Conservation (phyloP, 495 filamentous ascomycete genomes). For the Glonium stellatum region DNA sequence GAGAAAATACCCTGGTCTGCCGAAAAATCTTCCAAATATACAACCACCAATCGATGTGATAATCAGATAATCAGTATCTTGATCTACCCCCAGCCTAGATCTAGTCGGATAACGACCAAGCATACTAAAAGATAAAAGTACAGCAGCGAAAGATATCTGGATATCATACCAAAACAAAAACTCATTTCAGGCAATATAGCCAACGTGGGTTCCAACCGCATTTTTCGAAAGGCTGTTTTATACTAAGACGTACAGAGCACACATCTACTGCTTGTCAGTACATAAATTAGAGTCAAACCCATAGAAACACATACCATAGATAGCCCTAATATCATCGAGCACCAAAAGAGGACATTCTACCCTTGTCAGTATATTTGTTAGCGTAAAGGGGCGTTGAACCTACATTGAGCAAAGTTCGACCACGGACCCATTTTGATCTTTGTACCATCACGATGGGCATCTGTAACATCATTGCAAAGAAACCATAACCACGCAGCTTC, state of each 20-base stretch:
- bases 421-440: conserved; percentile 65
- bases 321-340: conserved; percentile 85
- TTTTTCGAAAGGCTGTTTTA: background rate
- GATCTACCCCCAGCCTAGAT: too few relatives aligned
- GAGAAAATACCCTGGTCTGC: too few relatives aligned
- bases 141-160: background rate
- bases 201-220: background rate
- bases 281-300: background rate
- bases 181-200: background rate
- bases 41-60: background rate
- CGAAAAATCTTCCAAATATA: background rate
- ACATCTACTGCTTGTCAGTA: conserved; percentile 23
- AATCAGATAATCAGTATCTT: background rate
- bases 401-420: conserved; percentile 68
- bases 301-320: conserved; percentile 58
- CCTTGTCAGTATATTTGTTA: conserved; percentile 3
- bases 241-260: conserved; percentile 28
- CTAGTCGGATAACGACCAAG: background rate
- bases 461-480: conserved; percentile 91
- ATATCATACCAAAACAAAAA: background rate
- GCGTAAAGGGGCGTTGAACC: conserved; percentile 16
- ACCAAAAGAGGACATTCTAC: conserved; percentile 86
- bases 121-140: background rate
- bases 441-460: conserved; percentile 90
- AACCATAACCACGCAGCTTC: conserved; percentile 91